Evolutionary conservation across 441 rosid species (phyloP), one percentile per base, ranked within the genome.

Genomic region (Adansonia grandidieri): DNA sequence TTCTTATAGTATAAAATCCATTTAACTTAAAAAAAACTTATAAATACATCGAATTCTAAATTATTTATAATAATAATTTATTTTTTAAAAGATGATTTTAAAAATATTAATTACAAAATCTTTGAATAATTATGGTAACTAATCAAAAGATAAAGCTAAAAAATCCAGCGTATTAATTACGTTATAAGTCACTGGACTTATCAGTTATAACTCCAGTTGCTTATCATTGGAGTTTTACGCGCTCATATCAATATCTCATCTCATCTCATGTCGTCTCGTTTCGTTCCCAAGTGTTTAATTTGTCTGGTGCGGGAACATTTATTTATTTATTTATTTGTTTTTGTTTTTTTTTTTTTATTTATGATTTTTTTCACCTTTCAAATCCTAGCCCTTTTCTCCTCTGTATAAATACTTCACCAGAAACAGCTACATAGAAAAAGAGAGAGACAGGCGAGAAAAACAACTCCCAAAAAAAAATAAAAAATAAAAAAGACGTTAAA

Each of bases 371-470:
- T 67, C 73, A 45, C 71, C 72, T 75, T 78, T 71, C 82, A 86
- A 87, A 87, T 91, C 92, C 96, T 87, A 90, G 79, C 82, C 78
- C 82, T 15, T 22, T 50, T 76, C 47, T 68, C 81, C 82, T 83
- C 86, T 87, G 37, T 88, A 91, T 86, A 90, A 87, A 81, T 85
- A 84, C 81, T 76, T 24, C 44, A 72, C 76, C 84, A 78, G 71
- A 79, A 73, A 76, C 77, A 66, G 69, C 60, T 77, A 78, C 63
- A 22, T 48, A 32, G 50, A 19, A 42, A 47, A 28, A 65, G 51
- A 70, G 71, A 70, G 58, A 75, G 32, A 78, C 45, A 70, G 65
- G 77, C 9, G 20, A 54, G 58, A 73, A 54, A 69, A 65, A 67
- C 28, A 63, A 9, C 24, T 57, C 7, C 5, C 13, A n/a, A 73